Base-by-base conservation (phyloP, 768 basidiomycete genomes). In the Tylopilus vinaceipallidus region DNA sequence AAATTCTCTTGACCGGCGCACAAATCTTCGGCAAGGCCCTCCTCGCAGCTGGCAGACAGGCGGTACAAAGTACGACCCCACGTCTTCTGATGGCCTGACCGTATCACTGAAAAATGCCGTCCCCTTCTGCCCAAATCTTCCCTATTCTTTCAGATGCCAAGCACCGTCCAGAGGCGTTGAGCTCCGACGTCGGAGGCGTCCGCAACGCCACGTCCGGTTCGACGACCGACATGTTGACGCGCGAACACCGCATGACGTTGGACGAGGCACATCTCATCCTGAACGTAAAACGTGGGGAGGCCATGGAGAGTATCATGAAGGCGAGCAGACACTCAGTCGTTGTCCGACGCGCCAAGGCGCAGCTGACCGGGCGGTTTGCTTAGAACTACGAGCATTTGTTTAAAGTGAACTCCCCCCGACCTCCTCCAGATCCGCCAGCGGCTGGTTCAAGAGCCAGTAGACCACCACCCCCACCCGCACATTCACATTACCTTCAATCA, bases 381-480 rank as follows among this genome's bases (percentile, higher is more conserved):
- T 64, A 99, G 95, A 83, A 88, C 62, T 98, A 97, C 61, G 92
- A 98, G 54, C 87, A 89, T 61, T 74, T 98, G 45, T 97, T 98
- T 78, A 86, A 89, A 69, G 84, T 84, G 39, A 99, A 99, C 67
- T 77, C 85, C 20, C 86, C 86, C 11, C 75, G 81, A n/a, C 75
- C 83, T 36, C 67, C 77, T 39, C 73, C 81, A 13, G 74, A 76
- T 50, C 71, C 59, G 47, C 76, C 76, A 58, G 71, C 69, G 32
- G 51, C 76, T 8, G 56, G 64, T 26, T 24, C 62, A 45, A 60
- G 59, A 34, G 59, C 76, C 13, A 72, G 77, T 32, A 80, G 75
- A 64, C 71, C 69, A 20, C 64, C 70, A 5, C 57, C 70, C 20
- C 72, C 68, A 23, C 76, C 76, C 19, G 60, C 71, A 32, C 76